phyloP scores from a whole-genome alignment of 2,329 filamentous ascomycete genomes.

The Aspergillus sp. region DNA sequence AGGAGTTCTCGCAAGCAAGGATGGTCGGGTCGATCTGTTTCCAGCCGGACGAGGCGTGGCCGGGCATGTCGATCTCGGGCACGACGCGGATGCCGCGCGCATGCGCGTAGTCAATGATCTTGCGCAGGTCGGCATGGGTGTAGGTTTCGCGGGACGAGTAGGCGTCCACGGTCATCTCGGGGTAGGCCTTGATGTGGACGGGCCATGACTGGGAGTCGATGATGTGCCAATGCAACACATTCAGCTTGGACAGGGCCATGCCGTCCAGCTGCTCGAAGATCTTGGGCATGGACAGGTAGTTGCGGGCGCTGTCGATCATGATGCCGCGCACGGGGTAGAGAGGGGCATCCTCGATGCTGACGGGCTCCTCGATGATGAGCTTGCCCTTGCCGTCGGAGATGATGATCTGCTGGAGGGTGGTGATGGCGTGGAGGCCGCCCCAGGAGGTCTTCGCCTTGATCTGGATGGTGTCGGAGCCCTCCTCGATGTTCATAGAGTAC shows the following conservation, averaged over 20 bases:
- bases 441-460: conserved; percentile 45
- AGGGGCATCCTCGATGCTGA: conserved; percentile 42
- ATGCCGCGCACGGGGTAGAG: conserved; percentile 47
- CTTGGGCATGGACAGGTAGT: conserved; percentile 44
- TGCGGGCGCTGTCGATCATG: conserved; percentile 48
- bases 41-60: conserved; percentile 49
- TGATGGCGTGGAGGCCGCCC: conserved; percentile 48
- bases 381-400: conserved; percentile 39
- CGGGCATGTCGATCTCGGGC: conserved; percentile 55
- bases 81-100: conserved; percentile 51
- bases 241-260: conserved; percentile 49
- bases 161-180: conserved; percentile 45
- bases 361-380: conserved; percentile 45
- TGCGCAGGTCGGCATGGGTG: conserved; percentile 34
- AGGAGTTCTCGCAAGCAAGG: conserved; percentile 47
- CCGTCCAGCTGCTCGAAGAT: conserved; percentile 47
- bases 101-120: conserved; percentile 42
- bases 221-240: conserved; percentile 50
- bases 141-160: conserved; percentile 44
- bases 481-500: conserved; percentile 41
- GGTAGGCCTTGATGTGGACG: conserved; percentile 40
- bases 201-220: conserved; percentile 50
- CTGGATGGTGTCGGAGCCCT: conserved; percentile 32
- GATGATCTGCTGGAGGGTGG: conserved; percentile 48
- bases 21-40: conserved; percentile 48